Evolutionary conservation across 257 asterid genomes (phyloP).

Genomic region (Lithospermum erythrorhizon): DNA sequence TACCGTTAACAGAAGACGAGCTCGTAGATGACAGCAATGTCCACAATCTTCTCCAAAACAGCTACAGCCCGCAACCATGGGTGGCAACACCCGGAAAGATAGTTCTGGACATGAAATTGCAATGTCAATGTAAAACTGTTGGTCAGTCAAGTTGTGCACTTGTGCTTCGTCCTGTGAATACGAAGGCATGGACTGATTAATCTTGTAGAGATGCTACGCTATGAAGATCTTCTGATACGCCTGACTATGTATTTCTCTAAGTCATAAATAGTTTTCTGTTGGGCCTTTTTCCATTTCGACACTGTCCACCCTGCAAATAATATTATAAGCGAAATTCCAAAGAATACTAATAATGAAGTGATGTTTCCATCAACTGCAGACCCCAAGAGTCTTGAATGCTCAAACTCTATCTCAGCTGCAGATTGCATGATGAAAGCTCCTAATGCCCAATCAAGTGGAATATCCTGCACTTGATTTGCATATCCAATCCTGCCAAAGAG

Average conservation of each 20-base stretch:
- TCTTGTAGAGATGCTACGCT: constrained; percentile 8
- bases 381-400: constrained; percentile 32
- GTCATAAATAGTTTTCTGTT: constrained; percentile 83
- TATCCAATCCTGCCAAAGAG: constrained; percentile 45
- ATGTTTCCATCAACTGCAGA: constrained; percentile 26
- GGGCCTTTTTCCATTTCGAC: constrained; percentile 60
- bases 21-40: neutral
- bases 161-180: neutral
- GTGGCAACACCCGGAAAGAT: neutral
- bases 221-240: constrained; percentile 60
- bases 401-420: constrained; percentile 27
- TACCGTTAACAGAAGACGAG: neutral
- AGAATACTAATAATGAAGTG: constrained; percentile 30
- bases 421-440: constrained; percentile 85
- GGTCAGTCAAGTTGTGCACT: no score
- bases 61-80: neutral
- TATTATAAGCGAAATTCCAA: constrained; percentile 31
- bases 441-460: constrained; percentile 93
- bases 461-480: constrained; percentile 56
- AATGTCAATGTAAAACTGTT: no score
- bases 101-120: no score
- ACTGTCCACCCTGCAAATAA: constrained; percentile 35
- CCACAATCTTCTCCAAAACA: neutral
- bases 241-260: constrained; percentile 86
- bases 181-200: neutral